Percentiles rank a stretch among this genome's conserved stretches.
These are phyloP conservation scores for Solanum verrucosum DNA, from an alignment of 257 asterid species.

Conservation along the genomic window DNA sequence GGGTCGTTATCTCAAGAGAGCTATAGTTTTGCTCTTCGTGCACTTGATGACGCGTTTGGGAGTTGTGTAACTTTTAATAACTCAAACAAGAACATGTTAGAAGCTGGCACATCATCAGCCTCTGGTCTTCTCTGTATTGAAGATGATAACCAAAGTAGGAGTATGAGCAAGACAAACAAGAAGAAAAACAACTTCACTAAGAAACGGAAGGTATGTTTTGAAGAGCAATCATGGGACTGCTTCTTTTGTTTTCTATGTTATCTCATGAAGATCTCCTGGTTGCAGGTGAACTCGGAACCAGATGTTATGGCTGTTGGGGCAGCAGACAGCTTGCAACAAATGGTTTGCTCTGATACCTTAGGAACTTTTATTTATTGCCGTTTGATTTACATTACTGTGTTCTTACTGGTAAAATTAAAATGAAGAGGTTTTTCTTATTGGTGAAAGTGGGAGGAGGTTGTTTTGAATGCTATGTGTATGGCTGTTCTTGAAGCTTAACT, in stretches of 20 bases:
- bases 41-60: conserved; percentile 74
- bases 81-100: conserved; percentile 57
- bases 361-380: not conserved
- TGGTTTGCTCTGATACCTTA: conserved; percentile 41
- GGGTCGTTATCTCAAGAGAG: conserved; percentile 90
- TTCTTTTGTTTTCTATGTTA: not conserved
- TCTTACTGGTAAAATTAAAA: not conserved
- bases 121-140: conserved; percentile 66
- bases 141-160: conserved; percentile 72
- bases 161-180: conserved; percentile 67
- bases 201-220: conserved; percentile 71
- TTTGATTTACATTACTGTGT: not conserved
- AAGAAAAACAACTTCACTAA: conserved; percentile 58
- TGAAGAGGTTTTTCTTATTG: not conserved
- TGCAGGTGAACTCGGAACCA: conserved; percentile 68
- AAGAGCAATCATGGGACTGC: not conserved
- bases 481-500: not conserved
- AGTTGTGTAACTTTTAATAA: conserved; percentile 58
- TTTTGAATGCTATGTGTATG: not conserved
- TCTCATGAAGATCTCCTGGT: not conserved
- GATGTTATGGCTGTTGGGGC: conserved; percentile 61
- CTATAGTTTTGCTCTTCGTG: conserved; percentile 46
- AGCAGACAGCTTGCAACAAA: conserved; percentile 70
- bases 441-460: not conserved
- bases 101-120: conserved; percentile 64